These are phyloP conservation scores for Salicornia ramosissima DNA, from an alignment of 148 eudicot genomes.

Conservation along the genomic window DNA sequence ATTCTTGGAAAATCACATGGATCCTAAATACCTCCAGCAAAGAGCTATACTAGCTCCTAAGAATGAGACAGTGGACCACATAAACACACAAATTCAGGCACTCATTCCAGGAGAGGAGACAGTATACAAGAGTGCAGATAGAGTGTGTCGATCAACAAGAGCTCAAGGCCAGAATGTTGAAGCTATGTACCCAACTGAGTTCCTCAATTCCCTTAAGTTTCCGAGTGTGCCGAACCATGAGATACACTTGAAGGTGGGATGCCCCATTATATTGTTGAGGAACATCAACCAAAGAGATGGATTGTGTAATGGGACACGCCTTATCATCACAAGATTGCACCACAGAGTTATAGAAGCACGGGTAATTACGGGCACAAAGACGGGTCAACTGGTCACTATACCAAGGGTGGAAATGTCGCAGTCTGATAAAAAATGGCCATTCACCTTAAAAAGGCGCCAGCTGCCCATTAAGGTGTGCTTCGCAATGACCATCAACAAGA, in stretches of 20 bases:
- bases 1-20: background rate
- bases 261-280: background rate
- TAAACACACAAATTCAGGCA: too few species aligned
- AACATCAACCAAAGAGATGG: slow-evolving; percentile 1
- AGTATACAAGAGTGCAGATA: too few species aligned
- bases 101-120: too few species aligned
- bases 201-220: background rate
- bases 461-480: slow-evolving; percentile 5
- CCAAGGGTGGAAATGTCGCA: slow-evolving; percentile 11
- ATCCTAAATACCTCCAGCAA: background rate
- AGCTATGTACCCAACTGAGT: background rate
- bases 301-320: slow-evolving; percentile 12
- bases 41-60: slow-evolving; percentile 8
- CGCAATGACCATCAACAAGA: slow-evolving; percentile 18
- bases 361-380: background rate
- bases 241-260: background rate
- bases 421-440: background rate
- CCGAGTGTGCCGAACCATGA: slow-evolving; percentile 6
- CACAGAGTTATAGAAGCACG: background rate
- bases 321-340: background rate
- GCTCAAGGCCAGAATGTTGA: too few species aligned
- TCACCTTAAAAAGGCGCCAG: slow-evolving; percentile 8
- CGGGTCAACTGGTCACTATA: background rate
- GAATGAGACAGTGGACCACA: too few species aligned
- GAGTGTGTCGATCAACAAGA: too few species aligned